Evolutionary conservation across 2,329 filamentous ascomycete genomes (phyloP).

Genomic region (Exophiala oligosperma): DNA sequence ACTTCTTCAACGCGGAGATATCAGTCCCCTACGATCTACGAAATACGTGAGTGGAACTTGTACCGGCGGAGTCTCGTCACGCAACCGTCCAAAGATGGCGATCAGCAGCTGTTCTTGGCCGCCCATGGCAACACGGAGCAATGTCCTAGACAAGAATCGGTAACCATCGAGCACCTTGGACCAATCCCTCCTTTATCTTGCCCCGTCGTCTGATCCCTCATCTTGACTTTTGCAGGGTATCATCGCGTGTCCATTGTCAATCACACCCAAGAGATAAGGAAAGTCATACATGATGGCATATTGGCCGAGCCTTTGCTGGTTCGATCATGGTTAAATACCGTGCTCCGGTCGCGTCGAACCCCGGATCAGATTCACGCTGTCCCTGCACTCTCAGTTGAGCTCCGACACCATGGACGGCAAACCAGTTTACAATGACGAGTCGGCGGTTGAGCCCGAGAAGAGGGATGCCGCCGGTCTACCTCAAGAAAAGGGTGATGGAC

Average conservation of each 20-base stretch:
- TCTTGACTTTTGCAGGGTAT: background rate
- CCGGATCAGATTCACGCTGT: background rate
- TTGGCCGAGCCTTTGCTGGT: too few species aligned
- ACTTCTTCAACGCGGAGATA: background rate
- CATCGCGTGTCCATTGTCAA: background rate
- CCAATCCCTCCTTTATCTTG: background rate
- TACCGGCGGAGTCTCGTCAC: background rate
- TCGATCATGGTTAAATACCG: background rate
- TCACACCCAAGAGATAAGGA: background rate
- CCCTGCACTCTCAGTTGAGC: background rate
- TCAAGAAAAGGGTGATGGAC: background rate
- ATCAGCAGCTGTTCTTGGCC: too few species aligned
- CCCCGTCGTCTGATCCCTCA: background rate
- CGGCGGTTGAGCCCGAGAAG: background rate
- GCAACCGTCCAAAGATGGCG: too few species aligned
- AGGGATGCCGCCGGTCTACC: background rate
- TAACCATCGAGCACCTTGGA: background rate
- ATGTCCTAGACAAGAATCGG: background rate
- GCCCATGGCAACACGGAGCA: too few species aligned
- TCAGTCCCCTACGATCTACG: background rate
- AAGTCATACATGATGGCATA: background rate
- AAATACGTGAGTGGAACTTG: background rate
- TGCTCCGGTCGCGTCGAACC: background rate
- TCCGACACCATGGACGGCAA: constrained; percentile 1
- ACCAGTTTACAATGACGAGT: background rate